Evolutionary conservation across 176 grass and related monocot species (phyloP).

Genomic region (Saccharum spontaneum): DNA sequence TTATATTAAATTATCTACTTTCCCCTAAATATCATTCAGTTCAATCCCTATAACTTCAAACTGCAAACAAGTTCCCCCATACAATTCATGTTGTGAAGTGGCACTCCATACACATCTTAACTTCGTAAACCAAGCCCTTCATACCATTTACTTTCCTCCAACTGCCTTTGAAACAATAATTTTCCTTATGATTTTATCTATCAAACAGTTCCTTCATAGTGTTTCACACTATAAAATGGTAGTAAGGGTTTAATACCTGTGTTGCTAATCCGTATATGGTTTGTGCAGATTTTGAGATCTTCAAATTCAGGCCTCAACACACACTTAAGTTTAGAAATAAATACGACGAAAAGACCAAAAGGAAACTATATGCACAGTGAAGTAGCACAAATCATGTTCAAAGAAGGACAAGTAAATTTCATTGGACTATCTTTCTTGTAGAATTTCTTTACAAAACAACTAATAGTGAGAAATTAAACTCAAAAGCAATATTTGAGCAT

Average conservation of each 20-base stretch:
- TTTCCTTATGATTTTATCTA: slow-evolving; percentile 1
- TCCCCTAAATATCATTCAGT: slow-evolving; percentile 4
- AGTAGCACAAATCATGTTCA: slow-evolving; percentile 8
- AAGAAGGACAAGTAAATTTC: not conserved
- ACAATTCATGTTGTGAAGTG: not conserved
- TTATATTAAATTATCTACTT: not conserved
- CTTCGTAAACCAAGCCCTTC: not conserved
- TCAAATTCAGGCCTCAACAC: slow-evolving; percentile 2
- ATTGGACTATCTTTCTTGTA: not conserved
- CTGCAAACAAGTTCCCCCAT: not conserved
- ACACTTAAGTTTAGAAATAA: slow-evolving; percentile 16
- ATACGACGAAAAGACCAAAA: not conserved
- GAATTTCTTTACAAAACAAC: slow-evolving; percentile 6
- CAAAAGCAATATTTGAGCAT: slow-evolving; percentile 5
- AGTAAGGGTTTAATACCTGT: not conserved
- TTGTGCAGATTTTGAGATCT: not conserved
- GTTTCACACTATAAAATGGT: not conserved
- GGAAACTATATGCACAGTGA: slow-evolving; percentile 1
- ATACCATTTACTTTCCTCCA: not conserved
- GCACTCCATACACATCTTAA: not conserved
- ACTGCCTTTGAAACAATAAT: not conserved
- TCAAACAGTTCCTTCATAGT: not conserved
- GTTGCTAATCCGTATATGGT: not conserved
- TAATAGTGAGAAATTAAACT: slow-evolving; percentile 29
- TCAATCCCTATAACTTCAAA: not conserved